Evolutionary conservation across 2,329 filamentous ascomycete species (phyloP).

Genomic region (Colletotrichum navitas): DNA sequence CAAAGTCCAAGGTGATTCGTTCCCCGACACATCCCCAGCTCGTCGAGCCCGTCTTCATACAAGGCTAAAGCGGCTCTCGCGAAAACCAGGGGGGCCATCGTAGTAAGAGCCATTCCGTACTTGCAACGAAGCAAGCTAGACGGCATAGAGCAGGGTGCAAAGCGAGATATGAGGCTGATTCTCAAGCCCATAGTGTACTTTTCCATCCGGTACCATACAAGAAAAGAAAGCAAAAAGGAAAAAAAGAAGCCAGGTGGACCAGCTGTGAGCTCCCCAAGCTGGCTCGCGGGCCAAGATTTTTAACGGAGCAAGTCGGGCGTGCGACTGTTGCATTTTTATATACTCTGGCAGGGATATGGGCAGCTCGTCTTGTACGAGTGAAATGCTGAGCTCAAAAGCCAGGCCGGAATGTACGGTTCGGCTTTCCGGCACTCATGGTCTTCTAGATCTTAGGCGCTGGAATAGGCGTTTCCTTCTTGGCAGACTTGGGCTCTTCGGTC

Average conservation of each 20-base stretch:
- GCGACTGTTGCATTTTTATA: conserved; percentile 16
- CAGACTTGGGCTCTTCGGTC: conserved; percentile 7
- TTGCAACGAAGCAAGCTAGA: background rate
- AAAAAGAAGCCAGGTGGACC: conserved; percentile 10
- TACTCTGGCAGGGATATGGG: conserved; percentile 34
- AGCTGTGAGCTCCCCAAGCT: background rate
- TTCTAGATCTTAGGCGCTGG: conserved; percentile 22
- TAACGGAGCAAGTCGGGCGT: background rate
- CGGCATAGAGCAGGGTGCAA: background rate
- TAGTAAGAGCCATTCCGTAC: background rate
- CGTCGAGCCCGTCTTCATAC: background rate
- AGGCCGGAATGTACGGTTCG: background rate
- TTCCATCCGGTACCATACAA: conserved; percentile 32
- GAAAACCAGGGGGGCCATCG: background rate
- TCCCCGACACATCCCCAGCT: background rate
- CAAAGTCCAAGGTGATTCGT: conserved; percentile 19
- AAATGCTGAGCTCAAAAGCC: conserved; percentile 3
- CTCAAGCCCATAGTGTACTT: conserved; percentile 20
- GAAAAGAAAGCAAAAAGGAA: background rate
- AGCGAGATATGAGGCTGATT: background rate
- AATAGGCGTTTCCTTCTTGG: conserved; percentile 48
- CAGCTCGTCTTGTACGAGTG: conserved; percentile 12
- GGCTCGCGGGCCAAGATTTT: background rate
- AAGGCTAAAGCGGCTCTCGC: background rate
- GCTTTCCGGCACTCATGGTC: background rate